Conservation (phyloP, 2,329 filamentous ascomycete species). For the Paracoccidioides lutzii region DNA sequence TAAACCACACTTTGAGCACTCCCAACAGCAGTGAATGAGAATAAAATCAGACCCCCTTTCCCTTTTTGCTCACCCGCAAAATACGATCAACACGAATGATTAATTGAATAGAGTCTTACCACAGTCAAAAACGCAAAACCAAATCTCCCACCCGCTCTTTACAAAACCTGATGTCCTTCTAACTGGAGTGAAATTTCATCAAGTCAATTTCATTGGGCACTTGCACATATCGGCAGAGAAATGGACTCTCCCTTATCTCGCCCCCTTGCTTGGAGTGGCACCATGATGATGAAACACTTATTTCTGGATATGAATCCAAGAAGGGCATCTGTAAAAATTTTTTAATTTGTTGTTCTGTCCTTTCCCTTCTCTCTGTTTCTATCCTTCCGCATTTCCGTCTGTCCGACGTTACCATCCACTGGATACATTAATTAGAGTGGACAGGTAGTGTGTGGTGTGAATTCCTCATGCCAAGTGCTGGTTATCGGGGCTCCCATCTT, state of each 20-base stretch:
- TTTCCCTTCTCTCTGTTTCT: neutral
- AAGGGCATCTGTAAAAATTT: too few species aligned
- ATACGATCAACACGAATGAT: neutral
- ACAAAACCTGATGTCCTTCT: neutral
- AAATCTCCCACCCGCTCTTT: neutral
- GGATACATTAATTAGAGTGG: neutral
- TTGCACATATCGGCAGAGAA: neutral
- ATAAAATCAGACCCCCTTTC: neutral
- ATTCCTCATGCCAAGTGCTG: slow-evolving; percentile 8
- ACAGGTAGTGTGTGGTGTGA: neutral
- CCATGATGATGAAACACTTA: neutral
- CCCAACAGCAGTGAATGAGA: neutral
- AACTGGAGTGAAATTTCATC: neutral
- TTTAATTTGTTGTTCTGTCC: too few species aligned
- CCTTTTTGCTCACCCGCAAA: neutral
- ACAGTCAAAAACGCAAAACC: neutral
- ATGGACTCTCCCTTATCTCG: neutral
- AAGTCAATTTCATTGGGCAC: neutral
- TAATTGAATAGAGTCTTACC: neutral
- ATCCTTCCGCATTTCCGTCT: neutral
- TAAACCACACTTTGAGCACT: neutral
- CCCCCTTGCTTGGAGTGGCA: neutral
- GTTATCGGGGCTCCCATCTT: slow-evolving; percentile 1
- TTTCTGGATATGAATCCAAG: neutral
- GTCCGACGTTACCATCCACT: neutral